phyloP scores from a whole-genome alignment of 1,284 basidiomycete species.

The Phlebopus sp. region DNA sequence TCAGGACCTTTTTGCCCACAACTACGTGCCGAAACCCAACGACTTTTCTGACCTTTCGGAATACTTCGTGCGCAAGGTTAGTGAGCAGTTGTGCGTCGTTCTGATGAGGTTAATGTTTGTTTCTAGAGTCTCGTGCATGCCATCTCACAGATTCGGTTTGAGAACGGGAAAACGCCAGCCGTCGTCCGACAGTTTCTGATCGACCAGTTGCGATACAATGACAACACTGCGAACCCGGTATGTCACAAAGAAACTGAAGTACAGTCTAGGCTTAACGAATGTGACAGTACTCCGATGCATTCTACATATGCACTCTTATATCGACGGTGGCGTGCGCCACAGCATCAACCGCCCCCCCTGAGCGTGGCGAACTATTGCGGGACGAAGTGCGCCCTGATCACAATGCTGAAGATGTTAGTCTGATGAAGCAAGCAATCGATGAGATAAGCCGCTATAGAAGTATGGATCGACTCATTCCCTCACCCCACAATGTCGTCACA shows the following conservation, averaged over 20 bases:
- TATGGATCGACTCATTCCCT: constrained; percentile 94
- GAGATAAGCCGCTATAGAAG: constrained; percentile 91
- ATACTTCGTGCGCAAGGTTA: constrained; percentile 92
- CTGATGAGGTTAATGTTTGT: constrained; percentile 7
- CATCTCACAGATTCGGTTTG: constrained; percentile 82
- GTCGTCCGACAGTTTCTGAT: constrained; percentile 91
- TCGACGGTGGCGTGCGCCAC: constrained; percentile 78
- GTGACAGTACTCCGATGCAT: constrained; percentile 82
- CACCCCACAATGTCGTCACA: constrained; percentile 92
- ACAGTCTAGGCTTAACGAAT: constrained; percentile 12
- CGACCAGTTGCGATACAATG: constrained; percentile 90
- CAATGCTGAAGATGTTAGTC: constrained; percentile 61
- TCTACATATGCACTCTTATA: constrained; percentile 88
- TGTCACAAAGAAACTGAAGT: constrained; percentile 29
- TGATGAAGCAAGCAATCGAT: constrained; percentile 69
- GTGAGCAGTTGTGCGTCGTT: constrained; percentile 6
- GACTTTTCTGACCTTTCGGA: constrained; percentile 91
- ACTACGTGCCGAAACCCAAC: constrained; percentile 89
- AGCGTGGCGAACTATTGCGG: constrained; percentile 72
- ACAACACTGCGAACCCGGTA: constrained; percentile 89
- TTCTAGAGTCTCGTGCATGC: constrained; percentile 72
- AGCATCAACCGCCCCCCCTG: constrained; percentile 70
- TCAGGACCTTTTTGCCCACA: constrained; percentile 79
- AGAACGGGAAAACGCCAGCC: constrained; percentile 81
- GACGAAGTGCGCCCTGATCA: constrained; percentile 64